Evolutionary conservation across 768 basidiomycete genomes (phyloP), one percentile per base, ranked within the genome.

Genomic region (Brasilioporus rufonigricans): DNA sequence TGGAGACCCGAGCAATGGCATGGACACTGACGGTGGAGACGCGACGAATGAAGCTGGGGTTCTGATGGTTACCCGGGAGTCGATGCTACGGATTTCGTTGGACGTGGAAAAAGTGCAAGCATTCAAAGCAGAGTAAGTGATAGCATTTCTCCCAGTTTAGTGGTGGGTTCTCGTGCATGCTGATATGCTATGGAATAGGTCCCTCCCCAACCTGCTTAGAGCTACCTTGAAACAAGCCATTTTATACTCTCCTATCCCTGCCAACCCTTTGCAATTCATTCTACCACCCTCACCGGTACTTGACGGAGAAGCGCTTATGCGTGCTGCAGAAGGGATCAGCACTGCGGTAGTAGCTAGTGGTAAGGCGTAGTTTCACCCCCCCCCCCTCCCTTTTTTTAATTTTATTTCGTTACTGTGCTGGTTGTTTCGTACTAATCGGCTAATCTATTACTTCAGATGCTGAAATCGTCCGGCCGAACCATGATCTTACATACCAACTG

Each of bases 141-240:
- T 47, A 8, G 21, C 31, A 14, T 46, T 26, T 19, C 32, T 38
- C 29, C 26, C 9, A 7, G 19, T 19, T 32, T 19, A 8, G 13
- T 16, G 18, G 2, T 38, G 9, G 11, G 49, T 33, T 39, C 33
- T 44, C 1, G 27, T 10, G 35, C 16, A 29, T 48, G 50, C 23
- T 54, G 44, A 56, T 49, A 48, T 48, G 11, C 44, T 52, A 14
- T 52, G 87, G 85, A 48, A 82, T 77, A 52, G 90, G 84, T 55
- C 80, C 74, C 68, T 69, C 40, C 83, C 86, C 3, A 80, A 80
- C 53, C 73, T 92, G 24, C 81, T 91, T 65, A 87, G 87, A 69
- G 85, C 87, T 10, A 88, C 83, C 24, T 85, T 93, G 84, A 88
- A 83, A 43, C 89, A 92, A 65, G 90, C 89, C 12, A 90, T 92